These are phyloP conservation scores for Exophiala mesophila DNA, from an alignment of 2,329 filamentous ascomycete species.

Conservation along the genomic window DNA sequence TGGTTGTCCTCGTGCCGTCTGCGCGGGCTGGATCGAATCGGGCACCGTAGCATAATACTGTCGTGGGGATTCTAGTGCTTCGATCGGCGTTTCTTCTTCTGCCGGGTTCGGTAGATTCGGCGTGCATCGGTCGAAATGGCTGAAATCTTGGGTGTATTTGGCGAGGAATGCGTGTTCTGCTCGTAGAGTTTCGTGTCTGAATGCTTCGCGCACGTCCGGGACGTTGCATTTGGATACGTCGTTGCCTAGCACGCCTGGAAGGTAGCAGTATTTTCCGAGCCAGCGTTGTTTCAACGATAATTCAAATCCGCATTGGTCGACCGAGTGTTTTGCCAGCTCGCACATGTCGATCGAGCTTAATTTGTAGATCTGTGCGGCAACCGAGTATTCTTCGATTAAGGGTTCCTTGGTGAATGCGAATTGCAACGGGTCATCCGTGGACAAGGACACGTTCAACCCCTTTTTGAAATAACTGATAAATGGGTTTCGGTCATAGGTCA, in stretches of 20 bases:
- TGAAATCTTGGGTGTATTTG: constrained; percentile 26
- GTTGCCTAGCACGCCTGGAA: constrained; percentile 78
- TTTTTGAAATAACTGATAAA: constrained; percentile 94
- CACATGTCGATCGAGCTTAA: constrained; percentile 97
- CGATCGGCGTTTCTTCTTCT: constrained; percentile 15
- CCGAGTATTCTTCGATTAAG: constrained; percentile 94
- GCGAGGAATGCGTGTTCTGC: constrained; percentile 68
- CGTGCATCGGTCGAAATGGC: constrained; percentile 25
- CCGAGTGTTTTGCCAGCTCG: constrained; percentile 92
- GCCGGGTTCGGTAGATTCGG: constrained; percentile 23
- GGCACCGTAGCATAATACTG: constrained; percentile 26
- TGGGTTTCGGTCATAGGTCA: constrained; percentile 94
- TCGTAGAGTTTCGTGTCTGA: constrained; percentile 76
- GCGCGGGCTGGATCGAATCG: constrained; percentile 22
- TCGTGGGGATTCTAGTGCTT: constrained; percentile 23
- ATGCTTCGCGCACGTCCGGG: constrained; percentile 85
- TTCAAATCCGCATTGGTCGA: constrained; percentile 92
- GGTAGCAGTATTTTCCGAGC: constrained; percentile 73
- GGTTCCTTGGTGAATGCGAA: constrained; percentile 99
- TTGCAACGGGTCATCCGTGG: constrained; percentile 92
- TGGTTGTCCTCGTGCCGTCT: constrained; percentile 16
- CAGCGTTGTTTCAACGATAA: constrained; percentile 82
- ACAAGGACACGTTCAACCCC: constrained; percentile 90
- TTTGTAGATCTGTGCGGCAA: constrained; percentile 98
- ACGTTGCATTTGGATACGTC: constrained; percentile 95